phyloP scores from a whole-genome alignment of 768 basidiomycete species.

The Amanita phalloides region DNA sequence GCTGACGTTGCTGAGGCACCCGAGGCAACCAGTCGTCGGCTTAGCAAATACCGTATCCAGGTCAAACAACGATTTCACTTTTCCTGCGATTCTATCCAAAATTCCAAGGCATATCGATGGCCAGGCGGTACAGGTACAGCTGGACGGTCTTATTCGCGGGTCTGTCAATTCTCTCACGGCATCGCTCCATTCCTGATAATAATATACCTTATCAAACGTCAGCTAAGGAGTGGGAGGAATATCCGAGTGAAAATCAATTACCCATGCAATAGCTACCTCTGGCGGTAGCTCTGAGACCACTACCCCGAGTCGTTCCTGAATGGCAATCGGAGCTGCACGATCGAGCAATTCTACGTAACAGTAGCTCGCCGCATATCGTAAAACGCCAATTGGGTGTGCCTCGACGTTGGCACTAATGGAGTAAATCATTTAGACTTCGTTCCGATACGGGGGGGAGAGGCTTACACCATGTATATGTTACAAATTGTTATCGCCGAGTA shows the following conservation, averaged over 20 bases:
- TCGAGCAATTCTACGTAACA: constrained; percentile 2
- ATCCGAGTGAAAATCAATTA: neutral
- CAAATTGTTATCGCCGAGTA: constrained; percentile 2
- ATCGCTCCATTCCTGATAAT: neutral
- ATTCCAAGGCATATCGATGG: neutral
- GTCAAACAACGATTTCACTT: neutral
- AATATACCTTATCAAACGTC: neutral
- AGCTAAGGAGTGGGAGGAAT: neutral
- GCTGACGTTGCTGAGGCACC: no score
- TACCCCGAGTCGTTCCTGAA: neutral
- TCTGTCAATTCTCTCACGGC: neutral
- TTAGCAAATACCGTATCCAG: no score
- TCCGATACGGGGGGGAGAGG: neutral
- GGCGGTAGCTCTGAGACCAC: neutral
- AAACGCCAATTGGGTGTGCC: constrained; percentile 1
- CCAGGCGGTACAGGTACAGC: neutral
- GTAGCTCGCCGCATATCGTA: constrained; percentile 3
- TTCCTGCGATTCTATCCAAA: neutral
- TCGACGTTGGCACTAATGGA: neutral
- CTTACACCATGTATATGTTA: constrained; percentile 1
- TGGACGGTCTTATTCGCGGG: neutral
- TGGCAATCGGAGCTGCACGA: neutral
- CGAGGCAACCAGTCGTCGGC: no score
- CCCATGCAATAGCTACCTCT: neutral
- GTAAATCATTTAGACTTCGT: neutral